Base-by-base conservation (phyloP, 1,284 basidiomycete genomes). In the Cryptococcus sp. region DNA sequence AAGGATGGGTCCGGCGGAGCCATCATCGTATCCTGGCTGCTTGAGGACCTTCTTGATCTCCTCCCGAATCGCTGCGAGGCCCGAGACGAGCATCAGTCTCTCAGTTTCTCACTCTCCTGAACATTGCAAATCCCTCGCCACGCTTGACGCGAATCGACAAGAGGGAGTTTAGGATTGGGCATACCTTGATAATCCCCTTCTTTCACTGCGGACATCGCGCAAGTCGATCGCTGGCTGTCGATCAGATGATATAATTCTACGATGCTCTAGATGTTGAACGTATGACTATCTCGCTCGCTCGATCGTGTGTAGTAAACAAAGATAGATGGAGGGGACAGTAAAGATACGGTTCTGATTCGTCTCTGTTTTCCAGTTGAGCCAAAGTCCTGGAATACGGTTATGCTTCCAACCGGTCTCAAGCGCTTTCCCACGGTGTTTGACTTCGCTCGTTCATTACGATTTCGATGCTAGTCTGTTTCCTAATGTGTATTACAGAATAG, bases 21-120 rank as follows among this genome's bases (percentile, higher is more conserved):
- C 78, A 69, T 79, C 77, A 62, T 78, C 78, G 61, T 79, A 80
- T 39, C 72, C 74, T 4, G 75, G 76, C 60, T 75, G 75, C 56
- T 77, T 75, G 50, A 80, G 55, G 23, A 78, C 67, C 59, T 76
- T 74, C 51, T 64, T 66, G 44, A 80, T 69, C 64, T 79, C 72
- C 49, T 69, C 67, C 50, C 70, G 61, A 61, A 80, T 70, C 17
- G 69, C 77, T 76, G 23, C 6, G 31, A 31, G n/a, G 23, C 15
- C 25, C 0, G 35, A 31, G 15, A n/a, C 0, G 7, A 27, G 15
- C 16, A 39, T 10, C 50, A 50, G 48, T 3, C 3, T 10, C n/a
- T 38, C 19, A 15, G 13, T 49, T n/a, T 23, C 23, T 13, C 22
- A 10, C 5, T 10, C 16, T 19, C 52, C 8, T 20, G 6, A 46